Evolutionary conservation across 208 protist species (phyloP).

Genomic region (Zelonia costaricensis): DNA sequence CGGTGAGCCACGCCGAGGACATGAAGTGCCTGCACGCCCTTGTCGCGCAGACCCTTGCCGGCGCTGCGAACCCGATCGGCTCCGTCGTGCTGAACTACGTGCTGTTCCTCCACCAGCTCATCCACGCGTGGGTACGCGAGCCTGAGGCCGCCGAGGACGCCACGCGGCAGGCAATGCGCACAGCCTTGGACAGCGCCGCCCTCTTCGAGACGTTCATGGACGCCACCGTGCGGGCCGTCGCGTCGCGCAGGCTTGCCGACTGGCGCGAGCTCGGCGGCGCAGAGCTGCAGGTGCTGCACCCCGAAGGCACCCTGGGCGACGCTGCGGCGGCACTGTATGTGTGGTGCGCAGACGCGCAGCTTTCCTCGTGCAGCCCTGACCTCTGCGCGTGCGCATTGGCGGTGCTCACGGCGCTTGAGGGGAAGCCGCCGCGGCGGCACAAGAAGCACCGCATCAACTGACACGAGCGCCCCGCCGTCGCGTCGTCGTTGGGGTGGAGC

Average conservation of each 20-base stretch:
- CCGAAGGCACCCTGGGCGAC: neutral
- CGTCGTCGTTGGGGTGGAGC: no score
- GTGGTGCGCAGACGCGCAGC: conserved; percentile 7
- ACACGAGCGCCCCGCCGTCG: neutral
- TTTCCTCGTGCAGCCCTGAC: conserved; percentile 23
- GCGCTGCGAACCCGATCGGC: conserved; percentile 63
- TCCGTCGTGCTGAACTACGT: conserved; percentile 64
- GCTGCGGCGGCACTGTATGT: neutral
- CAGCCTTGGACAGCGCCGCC: conserved; percentile 14
- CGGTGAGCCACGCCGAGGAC: conserved; percentile 67
- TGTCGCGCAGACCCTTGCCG: conserved; percentile 71
- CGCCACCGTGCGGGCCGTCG: conserved; percentile 1
- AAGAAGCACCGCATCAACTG: conserved; percentile 82
- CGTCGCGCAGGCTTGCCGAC: neutral
- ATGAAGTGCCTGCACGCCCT: conserved; percentile 91
- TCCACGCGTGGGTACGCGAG: neutral
- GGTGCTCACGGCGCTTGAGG: conserved; percentile 58
- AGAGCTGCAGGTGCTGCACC: conserved; percentile 1
- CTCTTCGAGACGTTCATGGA: conserved; percentile 22
- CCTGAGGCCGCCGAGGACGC: conserved; percentile 6
- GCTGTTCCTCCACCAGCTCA: conserved; percentile 34
- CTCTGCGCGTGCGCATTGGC: conserved; percentile 44
- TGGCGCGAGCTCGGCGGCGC: neutral
- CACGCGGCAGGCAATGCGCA: conserved; percentile 3
- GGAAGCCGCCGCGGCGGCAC: conserved; percentile 37